phyloP scores from a whole-genome alignment of 140 eudicot genomes.

The Senecio squalidus region DNA sequence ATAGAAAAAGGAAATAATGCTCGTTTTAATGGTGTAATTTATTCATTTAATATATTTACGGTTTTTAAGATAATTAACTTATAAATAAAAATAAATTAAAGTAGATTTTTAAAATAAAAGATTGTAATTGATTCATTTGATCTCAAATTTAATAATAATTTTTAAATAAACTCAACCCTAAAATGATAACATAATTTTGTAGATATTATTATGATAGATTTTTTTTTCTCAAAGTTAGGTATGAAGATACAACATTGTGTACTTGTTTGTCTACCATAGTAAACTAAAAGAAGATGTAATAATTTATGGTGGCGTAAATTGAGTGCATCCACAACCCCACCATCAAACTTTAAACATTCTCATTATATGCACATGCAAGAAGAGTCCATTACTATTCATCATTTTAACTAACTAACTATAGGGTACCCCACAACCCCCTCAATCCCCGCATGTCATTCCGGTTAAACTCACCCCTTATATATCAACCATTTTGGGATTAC shows the following conservation, averaged over 20 bases:
- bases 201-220: not conserved
- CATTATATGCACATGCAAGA: conserved; percentile 42
- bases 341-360: conserved; percentile 18
- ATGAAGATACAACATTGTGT: conserved; percentile 3
- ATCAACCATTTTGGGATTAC: conserved; percentile 9
- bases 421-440: conserved; percentile 41
- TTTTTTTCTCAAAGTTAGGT: not conserved
- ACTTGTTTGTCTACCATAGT: conserved; percentile 10
- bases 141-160: too few relatives aligned
- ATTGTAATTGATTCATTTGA: too few relatives aligned
- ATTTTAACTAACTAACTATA: conserved; percentile 11
- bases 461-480: conserved; percentile 7
- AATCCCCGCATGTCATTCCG: conserved; percentile 48
- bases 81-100: too few relatives aligned
- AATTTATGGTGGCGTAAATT: conserved; percentile 28
- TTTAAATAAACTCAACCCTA: too few relatives aligned
- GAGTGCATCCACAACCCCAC: conserved; percentile 27
- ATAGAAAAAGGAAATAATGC: too few relatives aligned
- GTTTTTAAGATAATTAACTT: too few relatives aligned
- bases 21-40: too few relatives aligned
- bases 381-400: conserved; percentile 24
- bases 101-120: too few relatives aligned
- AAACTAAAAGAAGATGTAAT: not conserved
- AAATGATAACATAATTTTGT: not conserved
- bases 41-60: too few relatives aligned